Evolutionary conservation across 116 monocot species (phyloP), one percentile per base, ranked within the genome.

Genomic region (Trichopus zeylanicus): DNA sequence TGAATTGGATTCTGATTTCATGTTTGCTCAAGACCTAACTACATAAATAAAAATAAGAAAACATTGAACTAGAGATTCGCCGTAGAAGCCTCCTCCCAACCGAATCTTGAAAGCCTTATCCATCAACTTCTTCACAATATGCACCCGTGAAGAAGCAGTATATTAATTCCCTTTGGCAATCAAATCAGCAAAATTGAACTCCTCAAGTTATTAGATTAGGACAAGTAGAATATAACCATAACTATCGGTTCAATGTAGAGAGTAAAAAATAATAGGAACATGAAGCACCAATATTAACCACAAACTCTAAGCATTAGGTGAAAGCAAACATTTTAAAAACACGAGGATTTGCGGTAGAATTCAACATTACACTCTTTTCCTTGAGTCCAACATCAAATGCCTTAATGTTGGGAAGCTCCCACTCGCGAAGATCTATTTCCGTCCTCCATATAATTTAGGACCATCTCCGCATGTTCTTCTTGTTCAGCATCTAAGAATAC

Each of bases 51-150:
- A 24, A 37, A 62, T 39, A 30, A 8, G 33, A 51, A 27, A 15
- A 52, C 27, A 21, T 5, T 3, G 15, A 85, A 93, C 93, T 85
- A 93, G 60, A 71, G 88, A 93, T 59, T 93, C 79, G 3, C 93
- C 93, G 56, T 85, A 82, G 10, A 76, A 60, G 61, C 93, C 93
- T 88, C 88, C 74, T 75, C 93, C 93, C 16, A 93, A 63, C 10
- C 64, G 64, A 63, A 93, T 77, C 70, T 70, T 88, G 62, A 93
- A 93, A 47, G 74, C 27, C 23, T 72, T 77, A 31, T 58, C 67
- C 52, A 85, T 26, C 32, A 93, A 71, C 54, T 65, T 64, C 16
- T 23, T 74, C 11, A 83, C 94, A 55, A 73, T 70, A 64, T 83
- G 56, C 12, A 60, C 52, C 23, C 78, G 77, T 4, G 75, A 78